phyloP scores from a whole-genome alignment of 2,329 filamentous ascomycete genomes.

The Emmonsiellopsis sp. region DNA sequence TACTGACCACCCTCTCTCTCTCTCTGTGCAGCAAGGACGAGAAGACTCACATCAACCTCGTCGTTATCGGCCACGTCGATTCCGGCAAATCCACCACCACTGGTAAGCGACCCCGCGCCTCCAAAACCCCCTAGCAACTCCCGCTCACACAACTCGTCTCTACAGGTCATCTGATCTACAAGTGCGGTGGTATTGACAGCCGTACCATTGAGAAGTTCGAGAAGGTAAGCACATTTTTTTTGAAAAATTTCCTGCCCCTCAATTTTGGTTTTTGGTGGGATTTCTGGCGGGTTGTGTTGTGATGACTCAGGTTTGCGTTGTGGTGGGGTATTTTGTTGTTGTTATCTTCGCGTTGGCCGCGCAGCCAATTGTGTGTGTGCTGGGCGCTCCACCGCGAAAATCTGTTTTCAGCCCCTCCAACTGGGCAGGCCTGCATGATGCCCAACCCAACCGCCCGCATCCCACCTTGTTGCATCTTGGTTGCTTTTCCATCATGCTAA shows the following conservation, averaged over 20 bases:
- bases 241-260: constrained; percentile 19
- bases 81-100: constrained; percentile 98
- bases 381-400: not conserved
- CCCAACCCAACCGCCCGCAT: not conserved
- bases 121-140: constrained; percentile 17
- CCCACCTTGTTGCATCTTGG: not conserved
- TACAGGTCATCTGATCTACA: constrained; percentile 95
- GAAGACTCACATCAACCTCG: constrained; percentile 94
- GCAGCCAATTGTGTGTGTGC: not conserved
- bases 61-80: constrained; percentile 99
- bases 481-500: constrained; percentile 9
- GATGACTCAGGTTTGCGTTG: not conserved
- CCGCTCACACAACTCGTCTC: constrained; percentile 8
- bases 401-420: not conserved
- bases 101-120: constrained; percentile 49
- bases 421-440: not conserved
- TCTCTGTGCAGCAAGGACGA: constrained; percentile 68
- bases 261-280: not conserved
- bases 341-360: not conserved
- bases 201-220: constrained; percentile 99
- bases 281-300: not conserved
- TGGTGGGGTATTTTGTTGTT: constrained; percentile 1
- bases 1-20: not conserved
- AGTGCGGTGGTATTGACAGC: constrained; percentile 99
- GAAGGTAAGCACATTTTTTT: constrained; percentile 61